Evolutionary conservation across 208 protist genomes (phyloP).

Genomic region (Trypanosoma mega): DNA sequence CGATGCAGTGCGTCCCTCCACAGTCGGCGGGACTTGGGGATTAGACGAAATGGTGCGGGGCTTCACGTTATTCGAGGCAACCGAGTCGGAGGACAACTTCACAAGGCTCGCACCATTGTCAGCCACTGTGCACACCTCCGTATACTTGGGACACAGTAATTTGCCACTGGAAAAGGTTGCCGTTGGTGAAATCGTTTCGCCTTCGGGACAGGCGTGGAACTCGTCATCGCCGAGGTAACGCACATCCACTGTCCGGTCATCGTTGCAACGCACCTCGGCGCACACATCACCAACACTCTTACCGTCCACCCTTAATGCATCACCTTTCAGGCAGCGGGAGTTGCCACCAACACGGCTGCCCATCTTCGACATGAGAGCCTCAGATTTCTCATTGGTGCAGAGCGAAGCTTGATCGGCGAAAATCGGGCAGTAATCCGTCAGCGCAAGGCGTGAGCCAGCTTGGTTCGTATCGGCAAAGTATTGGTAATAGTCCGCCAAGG

Average conservation of each 20-base stretch:
- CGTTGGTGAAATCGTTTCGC: conserved; percentile 12
- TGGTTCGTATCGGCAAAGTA: conserved; percentile 33
- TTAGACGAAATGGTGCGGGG: too few species aligned
- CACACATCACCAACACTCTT: conserved; percentile 22
- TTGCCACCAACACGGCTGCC: conserved; percentile 24
- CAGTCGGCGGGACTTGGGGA: too few species aligned
- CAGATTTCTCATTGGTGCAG: conserved; percentile 23
- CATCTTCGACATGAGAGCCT: background rate
- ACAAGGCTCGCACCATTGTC: conserved; percentile 5
- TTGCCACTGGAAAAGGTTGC: conserved; percentile 17
- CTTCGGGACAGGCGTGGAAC: conserved; percentile 17
- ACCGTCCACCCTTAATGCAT: background rate
- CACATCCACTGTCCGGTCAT: conserved; percentile 5
- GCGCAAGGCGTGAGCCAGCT: conserved; percentile 17
- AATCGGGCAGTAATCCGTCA: conserved; percentile 55
- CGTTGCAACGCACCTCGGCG: conserved; percentile 18
- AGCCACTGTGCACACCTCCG: conserved; percentile 35
- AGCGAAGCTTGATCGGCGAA: conserved; percentile 22
- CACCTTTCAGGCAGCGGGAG: conserved; percentile 23
- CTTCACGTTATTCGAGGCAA: too few species aligned
- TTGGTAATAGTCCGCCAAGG: conserved; percentile 29
- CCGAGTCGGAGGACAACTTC: too few species aligned
- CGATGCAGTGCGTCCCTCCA: too few species aligned
- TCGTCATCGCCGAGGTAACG: conserved; percentile 4
- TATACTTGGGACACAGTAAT: conserved; percentile 38